Evolutionary conservation across 192 early-diverging fungal genomes (phyloP).

Genomic region (Coemansia pectinata): DNA sequence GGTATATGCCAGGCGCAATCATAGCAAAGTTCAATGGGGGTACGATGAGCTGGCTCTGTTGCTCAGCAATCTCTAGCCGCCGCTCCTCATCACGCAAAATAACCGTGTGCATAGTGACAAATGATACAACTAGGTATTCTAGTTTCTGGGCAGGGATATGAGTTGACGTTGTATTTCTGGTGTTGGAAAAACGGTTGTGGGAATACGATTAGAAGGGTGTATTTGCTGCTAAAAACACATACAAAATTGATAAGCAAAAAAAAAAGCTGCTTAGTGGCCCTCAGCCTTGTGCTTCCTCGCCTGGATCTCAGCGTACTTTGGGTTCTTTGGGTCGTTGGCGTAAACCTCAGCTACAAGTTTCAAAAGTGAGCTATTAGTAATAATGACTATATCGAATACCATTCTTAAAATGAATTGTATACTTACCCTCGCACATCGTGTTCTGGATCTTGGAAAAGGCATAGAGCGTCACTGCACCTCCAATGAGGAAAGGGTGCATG

Average conservation of each 20-base stretch:
- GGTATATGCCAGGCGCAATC: constrained; percentile 89
- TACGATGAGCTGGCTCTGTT: constrained; percentile 63
- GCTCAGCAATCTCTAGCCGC: constrained; percentile 31
- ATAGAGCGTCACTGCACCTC: constrained; percentile 37
- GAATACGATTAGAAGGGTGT: background rate
- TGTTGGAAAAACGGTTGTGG: background rate
- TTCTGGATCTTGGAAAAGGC: constrained; percentile 52
- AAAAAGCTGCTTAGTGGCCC: constrained; percentile 23
- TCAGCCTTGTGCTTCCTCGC: constrained; percentile 56
- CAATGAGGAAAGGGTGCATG: constrained; percentile 56
- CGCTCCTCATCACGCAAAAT: constrained; percentile 26
- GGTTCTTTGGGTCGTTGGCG: constrained; percentile 50
- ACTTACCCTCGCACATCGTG: constrained; percentile 51
- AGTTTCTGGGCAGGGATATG: no score
- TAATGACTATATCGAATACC: background rate
- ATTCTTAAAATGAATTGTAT: background rate
- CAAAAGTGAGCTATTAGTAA: background rate
- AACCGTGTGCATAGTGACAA: constrained; percentile 8
- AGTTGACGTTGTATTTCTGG: background rate
- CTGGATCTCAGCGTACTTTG: constrained; percentile 56
- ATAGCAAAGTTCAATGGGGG: constrained; percentile 95
- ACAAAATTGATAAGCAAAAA: background rate
- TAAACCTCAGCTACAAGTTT: constrained; percentile 35
- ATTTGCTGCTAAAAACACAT: background rate
- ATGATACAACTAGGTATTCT: no score